phyloP scores from a whole-genome alignment of 2,329 filamentous ascomycete species.

The Diplodia corticola region DNA sequence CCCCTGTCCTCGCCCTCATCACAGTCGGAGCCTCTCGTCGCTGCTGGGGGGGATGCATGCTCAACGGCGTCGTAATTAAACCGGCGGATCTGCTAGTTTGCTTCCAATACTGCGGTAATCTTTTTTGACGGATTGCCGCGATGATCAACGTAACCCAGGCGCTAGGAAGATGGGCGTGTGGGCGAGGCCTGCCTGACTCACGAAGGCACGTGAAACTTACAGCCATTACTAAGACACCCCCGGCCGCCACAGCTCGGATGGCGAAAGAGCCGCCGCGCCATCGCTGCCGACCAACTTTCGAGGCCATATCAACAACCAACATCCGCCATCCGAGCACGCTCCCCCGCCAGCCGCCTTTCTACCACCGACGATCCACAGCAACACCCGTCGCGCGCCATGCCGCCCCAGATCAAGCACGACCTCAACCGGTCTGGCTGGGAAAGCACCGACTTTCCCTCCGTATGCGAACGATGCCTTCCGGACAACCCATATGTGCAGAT shows the following conservation, averaged over 20 bases:
- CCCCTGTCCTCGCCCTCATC: no score
- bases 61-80: no score
- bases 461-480: constrained; percentile 89
- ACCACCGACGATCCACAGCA: background rate
- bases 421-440: constrained; percentile 96
- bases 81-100: no score
- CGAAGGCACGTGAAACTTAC: background rate
- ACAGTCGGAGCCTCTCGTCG: no score
- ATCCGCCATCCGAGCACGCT: constrained; percentile 16
- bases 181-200: background rate
- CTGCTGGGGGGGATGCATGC: no score
- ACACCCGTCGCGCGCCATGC: constrained; percentile 54
- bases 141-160: background rate
- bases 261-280: constrained; percentile 17
- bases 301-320: constrained; percentile 12
- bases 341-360: background rate
- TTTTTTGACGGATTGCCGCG: background rate
- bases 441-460: constrained; percentile 83
- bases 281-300: constrained; percentile 6
- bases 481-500: constrained; percentile 99
- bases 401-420: constrained; percentile 93
- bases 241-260: background rate
- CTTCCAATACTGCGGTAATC: no score
- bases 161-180: background rate
- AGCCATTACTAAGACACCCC: background rate